Evolutionary conservation across 2,329 filamentous ascomycete genomes (phyloP).

Genomic region (Taxawa tesnikishii): DNA sequence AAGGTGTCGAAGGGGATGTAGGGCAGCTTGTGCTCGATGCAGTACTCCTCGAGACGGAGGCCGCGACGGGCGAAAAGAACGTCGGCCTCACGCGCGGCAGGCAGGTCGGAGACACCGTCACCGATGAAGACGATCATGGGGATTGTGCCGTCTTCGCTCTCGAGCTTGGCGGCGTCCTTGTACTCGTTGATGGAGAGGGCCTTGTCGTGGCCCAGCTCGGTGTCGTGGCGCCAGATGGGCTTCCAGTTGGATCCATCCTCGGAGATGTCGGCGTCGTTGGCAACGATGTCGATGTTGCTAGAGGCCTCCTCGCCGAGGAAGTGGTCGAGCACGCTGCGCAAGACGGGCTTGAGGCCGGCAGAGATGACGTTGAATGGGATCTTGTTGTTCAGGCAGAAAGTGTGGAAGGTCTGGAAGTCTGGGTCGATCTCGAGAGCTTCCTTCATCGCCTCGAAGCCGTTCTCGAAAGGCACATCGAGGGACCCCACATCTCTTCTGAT

Average conservation of each 20-base stretch:
- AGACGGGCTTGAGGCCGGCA: conserved; percentile 52
- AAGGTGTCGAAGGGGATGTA: conserved; percentile 56
- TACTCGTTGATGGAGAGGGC: conserved; percentile 51
- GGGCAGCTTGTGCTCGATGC: conserved; percentile 46
- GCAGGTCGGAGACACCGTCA: conserved; percentile 55
- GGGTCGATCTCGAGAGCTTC: conserved; percentile 50
- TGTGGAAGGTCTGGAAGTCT: conserved; percentile 51
- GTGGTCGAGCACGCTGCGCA: conserved; percentile 48
- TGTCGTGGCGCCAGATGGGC: conserved; percentile 55
- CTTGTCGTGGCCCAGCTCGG: conserved; percentile 55
- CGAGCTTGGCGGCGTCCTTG: conserved; percentile 39
- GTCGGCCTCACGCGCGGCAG: conserved; percentile 53
- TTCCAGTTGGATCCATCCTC: conserved; percentile 49
- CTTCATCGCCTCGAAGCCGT: conserved; percentile 55
- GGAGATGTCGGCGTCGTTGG: conserved; percentile 52
- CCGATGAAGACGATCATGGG: conserved; percentile 59
- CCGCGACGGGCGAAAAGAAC: conserved; percentile 56
- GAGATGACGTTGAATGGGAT: conserved; percentile 61
- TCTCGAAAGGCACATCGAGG: conserved; percentile 52
- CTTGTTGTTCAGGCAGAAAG: conserved; percentile 48
- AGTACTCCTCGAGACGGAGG: conserved; percentile 54
- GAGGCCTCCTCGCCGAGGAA: conserved; percentile 52
- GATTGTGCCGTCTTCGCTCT: conserved; percentile 47
- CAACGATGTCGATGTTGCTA: conserved; percentile 52
- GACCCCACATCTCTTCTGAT: conserved; percentile 65